Evolutionary conservation across 805 yeast genomes (phyloP).

Genomic region (Candida verbasci): DNA sequence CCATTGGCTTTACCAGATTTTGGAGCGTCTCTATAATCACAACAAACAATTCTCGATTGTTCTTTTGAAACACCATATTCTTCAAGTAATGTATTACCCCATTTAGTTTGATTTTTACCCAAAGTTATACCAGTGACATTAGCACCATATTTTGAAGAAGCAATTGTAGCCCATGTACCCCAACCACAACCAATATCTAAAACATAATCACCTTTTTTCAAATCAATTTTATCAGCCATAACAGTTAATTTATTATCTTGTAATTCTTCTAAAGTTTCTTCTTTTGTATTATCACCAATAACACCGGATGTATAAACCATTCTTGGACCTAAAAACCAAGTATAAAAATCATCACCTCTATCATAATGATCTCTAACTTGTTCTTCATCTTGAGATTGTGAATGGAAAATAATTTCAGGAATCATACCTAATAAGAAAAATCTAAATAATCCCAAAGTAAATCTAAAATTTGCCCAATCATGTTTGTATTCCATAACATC

Average conservation of each 20-base stretch:
- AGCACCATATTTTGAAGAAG: constrained; percentile 80
- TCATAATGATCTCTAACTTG: constrained; percentile 95
- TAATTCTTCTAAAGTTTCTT: constrained; percentile 71
- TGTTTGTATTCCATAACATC: constrained; percentile 84
- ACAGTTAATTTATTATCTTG: constrained; percentile 88
- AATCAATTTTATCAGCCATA: constrained; percentile 81
- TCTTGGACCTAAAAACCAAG: constrained; percentile 92
- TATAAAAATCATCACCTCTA: constrained; percentile 92
- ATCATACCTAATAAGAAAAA: constrained; percentile 83
- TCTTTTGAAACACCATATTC: constrained; percentile 61
- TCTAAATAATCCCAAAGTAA: constrained; percentile 72
- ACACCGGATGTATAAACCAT: constrained; percentile 91
- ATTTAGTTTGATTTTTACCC: constrained; percentile 86
- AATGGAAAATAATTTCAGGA: constrained; percentile 89
- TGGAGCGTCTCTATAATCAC: constrained; percentile 90
- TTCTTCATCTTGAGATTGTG: constrained; percentile 92
- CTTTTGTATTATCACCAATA: constrained; percentile 62
- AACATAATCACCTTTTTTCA: constrained; percentile 66
- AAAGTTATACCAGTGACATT: constrained; percentile 84
- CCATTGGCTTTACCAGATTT: constrained; percentile 44
- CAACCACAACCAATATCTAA: constrained; percentile 93
- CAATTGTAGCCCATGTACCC: constrained; percentile 88
- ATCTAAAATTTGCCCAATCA: constrained; percentile 83
- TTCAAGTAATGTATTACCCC: constrained; percentile 71
- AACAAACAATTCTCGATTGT: constrained; percentile 77